These are phyloP conservation scores for Ganoderma resinaceum DNA, from an alignment of 1,284 basidiomycete species.

Conservation along the genomic window DNA sequence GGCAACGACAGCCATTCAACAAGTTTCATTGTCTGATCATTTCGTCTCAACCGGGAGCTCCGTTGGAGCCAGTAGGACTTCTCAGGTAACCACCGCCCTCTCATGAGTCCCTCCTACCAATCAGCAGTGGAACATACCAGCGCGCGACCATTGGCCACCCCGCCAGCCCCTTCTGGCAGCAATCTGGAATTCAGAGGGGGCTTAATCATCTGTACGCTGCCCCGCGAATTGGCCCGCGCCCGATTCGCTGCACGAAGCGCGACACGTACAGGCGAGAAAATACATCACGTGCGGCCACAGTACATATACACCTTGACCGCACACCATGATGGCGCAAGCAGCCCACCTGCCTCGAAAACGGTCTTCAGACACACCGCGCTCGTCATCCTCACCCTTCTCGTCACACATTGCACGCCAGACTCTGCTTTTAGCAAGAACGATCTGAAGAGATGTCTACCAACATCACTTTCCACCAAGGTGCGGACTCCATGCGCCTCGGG, in stretches of 20 bases:
- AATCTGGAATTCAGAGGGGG: conserved; percentile 30
- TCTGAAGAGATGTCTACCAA: conserved; percentile 74
- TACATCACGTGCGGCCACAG: conserved; percentile 29
- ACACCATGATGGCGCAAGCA: conserved; percentile 32
- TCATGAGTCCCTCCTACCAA: neutral
- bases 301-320: conserved; percentile 26
- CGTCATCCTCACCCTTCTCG: neutral
- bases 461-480: conserved; percentile 83
- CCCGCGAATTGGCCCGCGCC: conserved; percentile 16
- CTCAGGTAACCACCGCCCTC: conserved; percentile 17
- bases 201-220: conserved; percentile 28
- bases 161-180: conserved; percentile 2
- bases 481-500: conserved; percentile 20
- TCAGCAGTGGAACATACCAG: conserved; percentile 21
- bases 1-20: neutral
- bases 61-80: conserved; percentile 27
- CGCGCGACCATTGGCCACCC: conserved; percentile 22
- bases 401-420: neutral
- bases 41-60: conserved; percentile 8
- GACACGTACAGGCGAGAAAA: conserved; percentile 9
- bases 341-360: conserved; percentile 4
- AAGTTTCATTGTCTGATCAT: neutral
- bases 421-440: neutral
- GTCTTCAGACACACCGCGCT: neutral
- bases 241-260: conserved; percentile 25